Evolutionary conservation across 805 yeast genomes (phyloP).

Genomic region (Candida ascalaphidarum): DNA sequence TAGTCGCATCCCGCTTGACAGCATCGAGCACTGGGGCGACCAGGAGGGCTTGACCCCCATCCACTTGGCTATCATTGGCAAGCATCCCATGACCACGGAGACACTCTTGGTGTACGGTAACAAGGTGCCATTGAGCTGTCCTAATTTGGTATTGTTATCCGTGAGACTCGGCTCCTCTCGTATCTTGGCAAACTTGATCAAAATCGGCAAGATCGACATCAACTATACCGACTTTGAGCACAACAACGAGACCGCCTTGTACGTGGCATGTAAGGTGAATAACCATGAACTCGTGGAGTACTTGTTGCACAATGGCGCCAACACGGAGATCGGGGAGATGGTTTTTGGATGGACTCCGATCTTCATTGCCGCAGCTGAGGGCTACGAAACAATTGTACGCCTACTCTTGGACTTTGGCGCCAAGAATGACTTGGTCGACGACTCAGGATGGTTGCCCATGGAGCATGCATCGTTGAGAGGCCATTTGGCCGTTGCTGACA

Average conservation of each 20-base stretch:
- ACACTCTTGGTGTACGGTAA: constrained; percentile 44
- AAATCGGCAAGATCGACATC: constrained; percentile 52
- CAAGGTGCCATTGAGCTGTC: constrained; percentile 32
- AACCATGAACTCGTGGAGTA: constrained; percentile 42
- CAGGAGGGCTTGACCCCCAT: constrained; percentile 75
- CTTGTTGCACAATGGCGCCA: constrained; percentile 53
- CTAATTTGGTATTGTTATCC: constrained; percentile 56
- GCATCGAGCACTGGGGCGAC: constrained; percentile 57
- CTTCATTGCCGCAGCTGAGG: constrained; percentile 85
- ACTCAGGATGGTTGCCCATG: constrained; percentile 95
- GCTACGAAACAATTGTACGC: constrained; percentile 49
- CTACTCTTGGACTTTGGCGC: constrained; percentile 48
- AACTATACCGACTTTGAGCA: constrained; percentile 52
- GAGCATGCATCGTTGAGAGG: constrained; percentile 93
- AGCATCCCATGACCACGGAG: constrained; percentile 69
- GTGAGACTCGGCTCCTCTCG: constrained; percentile 55
- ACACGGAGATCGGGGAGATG: constrained; percentile 66
- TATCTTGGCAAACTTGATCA: constrained; percentile 45
- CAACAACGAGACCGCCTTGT: constrained; percentile 71
- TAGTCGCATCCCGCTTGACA: constrained; percentile 43
- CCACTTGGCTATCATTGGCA: constrained; percentile 74
- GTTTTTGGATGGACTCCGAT: constrained; percentile 94
- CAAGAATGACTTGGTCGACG: constrained; percentile 51
- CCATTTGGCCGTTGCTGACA: constrained; percentile 60
- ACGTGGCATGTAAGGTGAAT: constrained; percentile 65